Conservation (phyloP, 2,329 filamentous ascomycete species). For the Aspergillus aculeatus region DNA sequence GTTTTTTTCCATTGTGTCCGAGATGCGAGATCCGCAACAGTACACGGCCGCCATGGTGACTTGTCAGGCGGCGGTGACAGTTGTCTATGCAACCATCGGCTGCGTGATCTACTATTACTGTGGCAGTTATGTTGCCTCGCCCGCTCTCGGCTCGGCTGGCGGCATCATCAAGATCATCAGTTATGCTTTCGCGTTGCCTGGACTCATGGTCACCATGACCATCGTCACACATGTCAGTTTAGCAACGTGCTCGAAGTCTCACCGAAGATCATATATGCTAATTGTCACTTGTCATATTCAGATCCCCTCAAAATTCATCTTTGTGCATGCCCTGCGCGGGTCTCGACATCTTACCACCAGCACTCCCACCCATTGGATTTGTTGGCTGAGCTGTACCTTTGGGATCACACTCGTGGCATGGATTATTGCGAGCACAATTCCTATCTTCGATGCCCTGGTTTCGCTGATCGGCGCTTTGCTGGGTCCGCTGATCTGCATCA, state of each 20-base stretch:
- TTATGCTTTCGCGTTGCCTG: slow-evolving; percentile 38
- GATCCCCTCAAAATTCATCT: slow-evolving; percentile 12
- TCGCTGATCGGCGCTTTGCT: slow-evolving; percentile 22
- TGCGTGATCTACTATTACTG: slow-evolving; percentile 47
- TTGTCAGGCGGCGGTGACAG: slow-evolving; percentile 32
- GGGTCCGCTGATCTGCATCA: slow-evolving; percentile 20
- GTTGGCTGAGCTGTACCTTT: slow-evolving; percentile 22
- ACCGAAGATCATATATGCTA: no score
- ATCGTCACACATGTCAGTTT: slow-evolving; percentile 17
- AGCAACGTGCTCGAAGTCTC: background rate
- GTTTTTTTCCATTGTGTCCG: slow-evolving; percentile 36
- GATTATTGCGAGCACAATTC: slow-evolving; percentile 23
- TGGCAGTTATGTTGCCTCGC: slow-evolving; percentile 45
- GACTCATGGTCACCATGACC: slow-evolving; percentile 24
- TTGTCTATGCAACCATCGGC: slow-evolving; percentile 33
- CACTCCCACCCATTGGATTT: slow-evolving; percentile 17
- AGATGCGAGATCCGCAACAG: slow-evolving; percentile 34
- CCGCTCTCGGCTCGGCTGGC: slow-evolving; percentile 47
- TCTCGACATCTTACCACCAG: slow-evolving; percentile 18
- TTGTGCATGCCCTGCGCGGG: slow-evolving; percentile 16
- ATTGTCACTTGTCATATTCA: slow-evolving; percentile 18
- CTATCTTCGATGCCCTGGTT: slow-evolving; percentile 20
- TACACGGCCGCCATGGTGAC: slow-evolving; percentile 30
- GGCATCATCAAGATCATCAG: slow-evolving; percentile 40
- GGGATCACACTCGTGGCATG: slow-evolving; percentile 17